A percentile compares a stretch with the other conserved stretches of the same genome.
phyloP scores from a whole-genome alignment of 2,329 filamentous ascomycete genomes.

The Colletotrichum sublineola region DNA sequence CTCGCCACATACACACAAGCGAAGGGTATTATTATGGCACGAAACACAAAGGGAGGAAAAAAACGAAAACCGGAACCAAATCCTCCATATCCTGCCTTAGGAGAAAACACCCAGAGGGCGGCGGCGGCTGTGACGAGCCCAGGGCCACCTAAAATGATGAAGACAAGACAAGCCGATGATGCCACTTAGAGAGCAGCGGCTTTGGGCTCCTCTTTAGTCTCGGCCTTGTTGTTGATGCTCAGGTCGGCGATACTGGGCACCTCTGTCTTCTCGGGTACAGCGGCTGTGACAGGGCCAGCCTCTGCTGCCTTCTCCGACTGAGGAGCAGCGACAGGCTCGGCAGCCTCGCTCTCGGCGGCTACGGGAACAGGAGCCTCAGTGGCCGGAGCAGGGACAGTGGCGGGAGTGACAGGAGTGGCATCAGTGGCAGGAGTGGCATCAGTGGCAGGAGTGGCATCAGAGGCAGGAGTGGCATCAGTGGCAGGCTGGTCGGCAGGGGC shows the following conservation, averaged over 20 bases:
- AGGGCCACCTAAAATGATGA: background rate
- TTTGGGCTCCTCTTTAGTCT: constrained; percentile 32
- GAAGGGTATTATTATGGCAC: constrained; percentile 43
- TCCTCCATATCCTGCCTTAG: background rate
- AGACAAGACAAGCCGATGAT: background rate
- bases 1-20: constrained; percentile 27
- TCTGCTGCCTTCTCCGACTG: constrained; percentile 20
- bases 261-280: constrained; percentile 38
- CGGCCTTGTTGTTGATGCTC: constrained; percentile 32
- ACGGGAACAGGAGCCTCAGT: constrained; percentile 40
- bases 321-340: constrained; percentile 27
- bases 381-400: constrained; percentile 29
- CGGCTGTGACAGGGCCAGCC: constrained; percentile 8
- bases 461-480: constrained; percentile 33
- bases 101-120: background rate
- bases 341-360: constrained; percentile 42
- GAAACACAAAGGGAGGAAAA: constrained; percentile 31
- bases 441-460: constrained; percentile 18
- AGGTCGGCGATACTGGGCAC: constrained; percentile 32
- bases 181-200: constrained; percentile 15
- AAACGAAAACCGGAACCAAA: constrained; percentile 6
- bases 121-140: background rate
- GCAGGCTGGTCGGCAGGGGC: constrained; percentile 29
- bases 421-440: constrained; percentile 17
- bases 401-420: constrained; percentile 26